These are phyloP conservation scores for Kingdonia uniflora DNA, from an alignment of 164 flowering plant species.

Conservation along the genomic window DNA sequence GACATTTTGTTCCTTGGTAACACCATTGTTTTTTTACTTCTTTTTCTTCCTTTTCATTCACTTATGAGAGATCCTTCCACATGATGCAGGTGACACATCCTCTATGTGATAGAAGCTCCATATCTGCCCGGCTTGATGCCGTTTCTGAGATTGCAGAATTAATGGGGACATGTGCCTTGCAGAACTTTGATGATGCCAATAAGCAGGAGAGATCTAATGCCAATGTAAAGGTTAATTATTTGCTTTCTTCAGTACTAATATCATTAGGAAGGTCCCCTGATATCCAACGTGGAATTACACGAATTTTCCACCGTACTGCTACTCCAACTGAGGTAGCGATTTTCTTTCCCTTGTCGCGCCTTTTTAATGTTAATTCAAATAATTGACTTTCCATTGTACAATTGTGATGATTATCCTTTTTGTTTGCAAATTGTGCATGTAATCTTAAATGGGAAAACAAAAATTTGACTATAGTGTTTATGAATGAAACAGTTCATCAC, in stretches of 20 bases:
- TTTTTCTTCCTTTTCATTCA: constrained; percentile 8
- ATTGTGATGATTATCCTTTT: no score
- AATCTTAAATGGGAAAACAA: no score
- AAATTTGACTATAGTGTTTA: background rate
- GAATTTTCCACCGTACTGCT: constrained; percentile 82
- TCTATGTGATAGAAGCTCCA: constrained; percentile 70
- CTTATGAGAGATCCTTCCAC: background rate
- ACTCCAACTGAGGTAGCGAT: constrained; percentile 66
- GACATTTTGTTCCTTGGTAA: no score
- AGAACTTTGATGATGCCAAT: constrained; percentile 14
- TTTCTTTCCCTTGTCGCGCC: background rate
- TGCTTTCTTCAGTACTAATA: constrained; percentile 61
- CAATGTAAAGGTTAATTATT: constrained; percentile 19
- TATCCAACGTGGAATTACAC: constrained; percentile 86
- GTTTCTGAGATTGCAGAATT: constrained; percentile 81
- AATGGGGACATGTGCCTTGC: constrained; percentile 38
- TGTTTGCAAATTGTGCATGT: no score
- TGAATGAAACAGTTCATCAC: constrained; percentile 57
- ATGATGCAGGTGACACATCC: constrained; percentile 79
- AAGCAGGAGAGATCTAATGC: constrained; percentile 21
- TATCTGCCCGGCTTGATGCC: constrained; percentile 85
- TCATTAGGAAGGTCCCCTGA: constrained; percentile 61
- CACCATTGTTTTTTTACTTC: background rate
- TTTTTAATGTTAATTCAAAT: no score
- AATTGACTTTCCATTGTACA: no score